Evolutionary conservation across 768 basidiomycete species (phyloP).

Genomic region (Termitomyces sp.): DNA sequence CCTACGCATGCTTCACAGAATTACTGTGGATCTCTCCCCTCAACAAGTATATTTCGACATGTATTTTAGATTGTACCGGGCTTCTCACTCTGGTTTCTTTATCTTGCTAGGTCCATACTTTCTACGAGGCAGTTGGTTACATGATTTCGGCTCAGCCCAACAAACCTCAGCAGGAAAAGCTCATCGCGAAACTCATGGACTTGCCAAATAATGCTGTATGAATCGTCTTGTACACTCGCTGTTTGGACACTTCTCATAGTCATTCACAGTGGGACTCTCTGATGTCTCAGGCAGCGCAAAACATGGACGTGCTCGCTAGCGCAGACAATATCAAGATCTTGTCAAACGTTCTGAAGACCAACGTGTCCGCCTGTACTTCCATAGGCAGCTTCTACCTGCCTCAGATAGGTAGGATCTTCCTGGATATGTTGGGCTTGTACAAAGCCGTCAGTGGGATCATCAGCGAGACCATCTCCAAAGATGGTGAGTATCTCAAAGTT

Average conservation of each 20-base stretch:
- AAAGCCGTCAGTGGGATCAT: constrained; percentile 97
- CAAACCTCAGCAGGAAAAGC: constrained; percentile 92
- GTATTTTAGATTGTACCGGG: background rate
- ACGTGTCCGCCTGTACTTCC: constrained; percentile 95
- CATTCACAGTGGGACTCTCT: constrained; percentile 84
- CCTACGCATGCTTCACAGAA: constrained; percentile 83
- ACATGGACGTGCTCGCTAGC: constrained; percentile 87
- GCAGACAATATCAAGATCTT: constrained; percentile 95
- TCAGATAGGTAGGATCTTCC: constrained; percentile 93
- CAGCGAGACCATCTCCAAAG: constrained; percentile 84
- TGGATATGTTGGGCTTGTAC: constrained; percentile 98
- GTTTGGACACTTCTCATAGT: constrained; percentile 1
- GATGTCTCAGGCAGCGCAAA: constrained; percentile 93
- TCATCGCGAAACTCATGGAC: constrained; percentile 95
- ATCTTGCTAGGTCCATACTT: constrained; percentile 77
- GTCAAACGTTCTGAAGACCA: constrained; percentile 96
- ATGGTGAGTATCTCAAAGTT: constrained; percentile 47
- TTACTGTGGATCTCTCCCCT: constrained; percentile 91
- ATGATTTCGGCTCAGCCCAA: constrained; percentile 99
- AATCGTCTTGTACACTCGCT: constrained; percentile 7
- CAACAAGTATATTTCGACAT: constrained; percentile 56
- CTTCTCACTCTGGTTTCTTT: constrained; percentile 16
- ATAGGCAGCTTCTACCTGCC: constrained; percentile 97
- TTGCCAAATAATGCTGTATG: constrained; percentile 93
- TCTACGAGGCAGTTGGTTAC: constrained; percentile 98